Percentiles rank a stretch among this genome's conserved stretches.
These are phyloP conservation scores for Penicillium parvum DNA, from an alignment of 495 filamentous ascomycete species.

Conservation along the genomic window DNA sequence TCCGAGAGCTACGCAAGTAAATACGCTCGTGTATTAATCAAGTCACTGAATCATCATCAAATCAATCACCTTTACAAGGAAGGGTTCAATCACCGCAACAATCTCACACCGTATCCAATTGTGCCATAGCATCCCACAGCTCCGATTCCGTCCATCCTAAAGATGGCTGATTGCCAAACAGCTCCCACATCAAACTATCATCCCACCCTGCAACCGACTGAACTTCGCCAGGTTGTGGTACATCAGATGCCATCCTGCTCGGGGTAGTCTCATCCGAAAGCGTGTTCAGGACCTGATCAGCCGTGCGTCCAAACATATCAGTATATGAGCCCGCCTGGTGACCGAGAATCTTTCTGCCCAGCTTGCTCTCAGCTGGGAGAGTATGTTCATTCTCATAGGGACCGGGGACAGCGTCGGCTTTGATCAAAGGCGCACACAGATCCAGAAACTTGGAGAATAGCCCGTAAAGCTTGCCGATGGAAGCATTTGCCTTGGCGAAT, in stretches of 20 bases:
- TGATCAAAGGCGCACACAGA: constrained; percentile 22
- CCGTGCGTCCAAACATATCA: constrained; percentile 7
- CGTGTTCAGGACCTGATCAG: neutral
- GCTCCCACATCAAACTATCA: constrained; percentile 31
- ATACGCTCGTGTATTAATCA: constrained; percentile 23
- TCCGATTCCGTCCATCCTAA: constrained; percentile 30
- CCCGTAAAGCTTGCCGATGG: constrained; percentile 25
- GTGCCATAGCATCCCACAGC: constrained; percentile 20
- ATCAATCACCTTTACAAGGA: neutral
- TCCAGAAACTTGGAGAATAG: constrained; percentile 30
- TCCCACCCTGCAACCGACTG: constrained; percentile 22
- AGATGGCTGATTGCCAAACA: constrained; percentile 29
- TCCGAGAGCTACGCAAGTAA: constrained; percentile 18
- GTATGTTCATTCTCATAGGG: neutral
- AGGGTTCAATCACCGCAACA: no score
- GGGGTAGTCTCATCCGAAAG: constrained; percentile 1
- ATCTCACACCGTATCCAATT: constrained; percentile 11
- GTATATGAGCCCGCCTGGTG: constrained; percentile 1
- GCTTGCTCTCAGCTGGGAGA: neutral
- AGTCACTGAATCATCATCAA: constrained; percentile 2
- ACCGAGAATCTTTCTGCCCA: neutral
- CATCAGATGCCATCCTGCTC: constrained; percentile 1
- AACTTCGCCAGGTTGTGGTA: neutral
- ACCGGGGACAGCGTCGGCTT: neutral
- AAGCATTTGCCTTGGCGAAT: constrained; percentile 21